Conservation (phyloP, 2,329 filamentous ascomycete species). For the Ascochyta clinopodiicola region DNA sequence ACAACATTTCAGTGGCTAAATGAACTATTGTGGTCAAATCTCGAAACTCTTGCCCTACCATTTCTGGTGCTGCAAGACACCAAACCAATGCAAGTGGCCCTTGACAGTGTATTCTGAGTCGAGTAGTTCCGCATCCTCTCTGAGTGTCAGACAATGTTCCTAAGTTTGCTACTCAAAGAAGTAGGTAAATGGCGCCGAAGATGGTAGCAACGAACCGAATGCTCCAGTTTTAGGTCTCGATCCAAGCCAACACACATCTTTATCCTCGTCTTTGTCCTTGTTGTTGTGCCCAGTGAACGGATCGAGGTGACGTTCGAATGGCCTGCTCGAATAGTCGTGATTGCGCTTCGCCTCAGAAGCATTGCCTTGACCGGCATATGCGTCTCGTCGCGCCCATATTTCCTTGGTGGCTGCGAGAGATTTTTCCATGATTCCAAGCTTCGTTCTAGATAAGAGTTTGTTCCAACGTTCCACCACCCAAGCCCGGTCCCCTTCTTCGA, state of each 20-base stretch:
- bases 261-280: slow-evolving; percentile 23
- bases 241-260: slow-evolving; percentile 33
- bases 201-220: neutral
- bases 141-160: slow-evolving; percentile 29
- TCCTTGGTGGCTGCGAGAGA: slow-evolving; percentile 70
- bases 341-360: slow-evolving; percentile 8
- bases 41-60: slow-evolving; percentile 68
- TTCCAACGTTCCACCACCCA: slow-evolving; percentile 71
- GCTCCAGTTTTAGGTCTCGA: slow-evolving; percentile 28
- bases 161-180: slow-evolving; percentile 21
- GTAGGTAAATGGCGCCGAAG: neutral
- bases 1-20: neutral
- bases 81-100: slow-evolving; percentile 71
- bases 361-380: slow-evolving; percentile 49
- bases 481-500: slow-evolving; percentile 64
- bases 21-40: neutral
- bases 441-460: slow-evolving; percentile 66
- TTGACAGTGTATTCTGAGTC: slow-evolving; percentile 69
- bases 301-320: slow-evolving; percentile 36
- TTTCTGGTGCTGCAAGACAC: slow-evolving; percentile 74
- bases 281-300: neutral
- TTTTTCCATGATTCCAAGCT: slow-evolving; percentile 71
- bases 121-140: slow-evolving; percentile 48
- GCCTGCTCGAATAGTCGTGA: slow-evolving; percentile 15
- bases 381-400: slow-evolving; percentile 70